Evolutionary conservation across 495 filamentous ascomycete genomes (phyloP).

Genomic region (Lasiosphaeria hispida): DNA sequence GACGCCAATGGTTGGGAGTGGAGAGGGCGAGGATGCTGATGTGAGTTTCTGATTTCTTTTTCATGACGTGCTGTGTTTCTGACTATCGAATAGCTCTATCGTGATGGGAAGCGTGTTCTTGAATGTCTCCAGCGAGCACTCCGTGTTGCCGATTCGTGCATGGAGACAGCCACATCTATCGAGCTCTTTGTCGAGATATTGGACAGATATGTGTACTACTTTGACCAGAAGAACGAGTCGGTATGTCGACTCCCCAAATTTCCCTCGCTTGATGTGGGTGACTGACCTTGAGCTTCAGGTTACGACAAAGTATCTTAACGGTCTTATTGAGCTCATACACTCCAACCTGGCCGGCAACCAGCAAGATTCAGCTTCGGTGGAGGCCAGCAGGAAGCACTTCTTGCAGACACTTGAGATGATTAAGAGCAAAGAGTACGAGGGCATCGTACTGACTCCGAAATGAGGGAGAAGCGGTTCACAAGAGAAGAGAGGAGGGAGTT

Average conservation of each 20-base stretch:
- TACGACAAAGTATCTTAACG: slow-evolving; percentile 96
- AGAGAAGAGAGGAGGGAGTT: background rate
- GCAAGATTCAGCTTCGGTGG: slow-evolving; percentile 75
- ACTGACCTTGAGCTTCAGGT: slow-evolving; percentile 51
- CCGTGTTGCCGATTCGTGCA: slow-evolving; percentile 95
- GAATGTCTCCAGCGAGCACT: slow-evolving; percentile 95
- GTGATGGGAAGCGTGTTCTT: slow-evolving; percentile 92
- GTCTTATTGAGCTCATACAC: slow-evolving; percentile 96
- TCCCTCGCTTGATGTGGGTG: background rate
- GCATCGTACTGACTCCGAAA: slow-evolving; percentile 74
- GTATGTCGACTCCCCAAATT: slow-evolving; percentile 38
- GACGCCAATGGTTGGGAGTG: slow-evolving; percentile 76
- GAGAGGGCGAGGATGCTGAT: slow-evolving; percentile 78
- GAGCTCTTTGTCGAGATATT: slow-evolving; percentile 98
- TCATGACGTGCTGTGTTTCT: slow-evolving; percentile 18
- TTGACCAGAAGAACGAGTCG: slow-evolving; percentile 97
- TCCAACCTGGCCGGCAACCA: slow-evolving; percentile 81
- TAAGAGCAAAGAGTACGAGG: slow-evolving; percentile 84
- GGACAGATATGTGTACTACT: slow-evolving; percentile 98
- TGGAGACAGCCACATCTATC: slow-evolving; percentile 97
- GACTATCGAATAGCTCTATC: slow-evolving; percentile 69
- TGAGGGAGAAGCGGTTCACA: slow-evolving; percentile 29
- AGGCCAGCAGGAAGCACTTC: slow-evolving; percentile 88
- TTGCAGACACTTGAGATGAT: slow-evolving; percentile 93
- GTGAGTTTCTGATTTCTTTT: slow-evolving; percentile 51